Percentiles rank a stretch among this genome's conserved stretches.
Evolutionary conservation across 495 filamentous ascomycete genomes (phyloP).

Genomic region (Delitschia confertaspora): DNA sequence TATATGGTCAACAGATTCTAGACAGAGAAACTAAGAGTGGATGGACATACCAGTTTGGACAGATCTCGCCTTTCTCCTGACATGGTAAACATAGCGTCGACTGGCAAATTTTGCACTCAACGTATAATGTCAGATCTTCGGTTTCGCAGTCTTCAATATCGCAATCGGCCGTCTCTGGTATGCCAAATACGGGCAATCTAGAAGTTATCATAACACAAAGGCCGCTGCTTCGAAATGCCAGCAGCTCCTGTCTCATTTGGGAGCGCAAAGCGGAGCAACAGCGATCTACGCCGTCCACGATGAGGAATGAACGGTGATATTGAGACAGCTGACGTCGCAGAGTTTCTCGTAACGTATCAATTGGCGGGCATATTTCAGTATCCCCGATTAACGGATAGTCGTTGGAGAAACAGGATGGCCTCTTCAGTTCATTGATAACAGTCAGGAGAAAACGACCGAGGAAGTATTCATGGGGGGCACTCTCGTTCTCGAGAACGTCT

Average conservation of each 20-base stretch:
- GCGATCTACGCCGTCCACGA: conserved; percentile 11
- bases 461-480: conserved; percentile 2
- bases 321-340: background rate
- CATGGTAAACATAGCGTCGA: conserved; percentile 8
- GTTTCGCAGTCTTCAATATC: conserved; percentile 4
- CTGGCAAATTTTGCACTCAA: conserved; percentile 3
- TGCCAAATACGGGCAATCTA: conserved; percentile 1
- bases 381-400: no score
- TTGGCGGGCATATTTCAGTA: no score
- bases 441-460: background rate
- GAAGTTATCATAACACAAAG: conserved; percentile 9
- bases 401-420: conserved; percentile 1
- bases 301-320: background rate
- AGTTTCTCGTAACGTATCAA: background rate
- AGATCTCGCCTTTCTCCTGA: conserved; percentile 1
- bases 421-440: background rate
- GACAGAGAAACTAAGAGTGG: background rate
- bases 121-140: conserved; percentile 5
- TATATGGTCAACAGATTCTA: background rate
- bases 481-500: background rate
- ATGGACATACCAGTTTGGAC: conserved; percentile 1
- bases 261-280: conserved; percentile 3
- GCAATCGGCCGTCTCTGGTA: background rate
- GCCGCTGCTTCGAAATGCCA: background rate
- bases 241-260: conserved; percentile 3